Evolutionary conservation across 768 basidiomycete genomes (phyloP).

Genomic region (Rhizopogon roseolus): DNA sequence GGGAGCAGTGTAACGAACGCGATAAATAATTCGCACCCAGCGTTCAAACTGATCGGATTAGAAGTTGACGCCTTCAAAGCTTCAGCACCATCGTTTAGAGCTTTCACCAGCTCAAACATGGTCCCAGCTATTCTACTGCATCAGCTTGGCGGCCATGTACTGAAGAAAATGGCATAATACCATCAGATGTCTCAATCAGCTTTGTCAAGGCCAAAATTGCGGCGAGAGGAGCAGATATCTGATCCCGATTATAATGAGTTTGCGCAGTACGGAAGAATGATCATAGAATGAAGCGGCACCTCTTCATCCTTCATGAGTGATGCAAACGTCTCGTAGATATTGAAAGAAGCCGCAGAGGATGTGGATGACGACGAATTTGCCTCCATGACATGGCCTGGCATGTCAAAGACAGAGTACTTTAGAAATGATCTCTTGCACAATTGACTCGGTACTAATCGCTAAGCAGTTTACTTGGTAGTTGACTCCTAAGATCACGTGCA

Average conservation of each 20-base stretch:
- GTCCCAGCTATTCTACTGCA: slow-evolving; percentile 58
- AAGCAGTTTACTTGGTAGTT: no score
- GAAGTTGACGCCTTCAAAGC: slow-evolving; percentile 55
- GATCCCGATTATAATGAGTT: background rate
- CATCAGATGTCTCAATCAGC: slow-evolving; percentile 73
- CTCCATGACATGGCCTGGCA: background rate
- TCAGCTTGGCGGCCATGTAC: background rate
- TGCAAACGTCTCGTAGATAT: slow-evolving; percentile 51
- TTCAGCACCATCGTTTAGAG: slow-evolving; percentile 71
- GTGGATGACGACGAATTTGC: background rate
- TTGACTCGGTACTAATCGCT: no score
- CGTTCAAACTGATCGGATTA: slow-evolving; percentile 80
- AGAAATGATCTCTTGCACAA: background rate
- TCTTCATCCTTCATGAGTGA: slow-evolving; percentile 59
- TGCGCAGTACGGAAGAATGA: background rate
- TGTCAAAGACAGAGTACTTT: background rate
- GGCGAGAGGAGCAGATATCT: slow-evolving; percentile 82
- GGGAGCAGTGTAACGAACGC: slow-evolving; percentile 83
- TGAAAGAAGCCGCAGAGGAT: slow-evolving; percentile 23
- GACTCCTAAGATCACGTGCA: no score
- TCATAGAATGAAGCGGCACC: slow-evolving; percentile 36
- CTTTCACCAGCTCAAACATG: slow-evolving; percentile 89
- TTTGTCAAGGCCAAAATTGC: slow-evolving; percentile 85
- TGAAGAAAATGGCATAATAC: slow-evolving; percentile 33
- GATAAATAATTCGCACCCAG: slow-evolving; percentile 89